Evolutionary conservation across 1,284 basidiomycete species (phyloP), one percentile per base, ranked within the genome.

Genomic region (Rhodotorula sp.): DNA sequence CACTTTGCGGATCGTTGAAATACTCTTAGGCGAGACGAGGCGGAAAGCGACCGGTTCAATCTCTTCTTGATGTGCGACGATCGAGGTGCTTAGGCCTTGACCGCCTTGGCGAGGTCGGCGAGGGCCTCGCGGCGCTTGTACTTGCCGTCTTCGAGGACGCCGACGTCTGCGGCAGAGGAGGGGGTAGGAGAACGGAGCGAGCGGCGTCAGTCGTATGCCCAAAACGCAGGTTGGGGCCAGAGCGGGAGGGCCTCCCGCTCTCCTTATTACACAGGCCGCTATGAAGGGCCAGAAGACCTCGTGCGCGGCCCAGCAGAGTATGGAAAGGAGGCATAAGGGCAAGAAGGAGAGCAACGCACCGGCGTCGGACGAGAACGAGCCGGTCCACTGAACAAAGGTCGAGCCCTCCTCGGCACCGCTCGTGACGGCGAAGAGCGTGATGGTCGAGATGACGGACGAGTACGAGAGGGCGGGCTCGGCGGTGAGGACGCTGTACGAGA

Each of bases 51-150:
- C 34, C 34, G 34, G 34, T 34, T 34, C 34, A 34, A 34, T 34
- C 34, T 34, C 34, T 34, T 34, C 34, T 34, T 34, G 4, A 21
- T 21, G 19, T 17, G 48, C 19, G 17, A 17, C 48, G 19, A 16
- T 48, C 16, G 8, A 21, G 5, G 14, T 19, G 14, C 12, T 63
- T 45, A 67, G 42, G 66, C 66, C 61, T 57, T 57, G 59, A 62
- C 61, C 16, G 60, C 61, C 69, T 79, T 78, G 53, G 77, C 79
- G 61, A 80, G 75, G 71, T 80, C 79, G 41, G 74, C 74, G 42
- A 80, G 72, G 25, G 75, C 78, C 62, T 80, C 79, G 54, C 66
- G 67, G 63, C 79, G 75, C 78, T 80, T 80, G 76, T 69, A 80
- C 59, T 74, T 69, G 56, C 77, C 79, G 61, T 80, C 79, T 62